Conservation (phyloP, 495 filamentous ascomycete species). For the Penicillium steckii region DNA sequence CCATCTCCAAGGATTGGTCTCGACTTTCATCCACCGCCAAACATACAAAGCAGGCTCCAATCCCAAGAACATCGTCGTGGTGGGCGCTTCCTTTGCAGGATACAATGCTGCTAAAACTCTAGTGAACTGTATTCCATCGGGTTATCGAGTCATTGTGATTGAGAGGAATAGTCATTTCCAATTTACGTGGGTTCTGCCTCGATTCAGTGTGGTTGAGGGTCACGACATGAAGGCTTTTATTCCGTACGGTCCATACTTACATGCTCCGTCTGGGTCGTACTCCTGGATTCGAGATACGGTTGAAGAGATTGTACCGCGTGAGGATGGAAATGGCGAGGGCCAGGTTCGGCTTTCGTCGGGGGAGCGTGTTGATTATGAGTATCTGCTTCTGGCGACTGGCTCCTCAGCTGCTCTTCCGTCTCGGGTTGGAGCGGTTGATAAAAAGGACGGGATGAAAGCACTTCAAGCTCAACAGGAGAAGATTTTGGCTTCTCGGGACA, state of each 20-base stretch:
- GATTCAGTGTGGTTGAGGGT: slow-evolving; percentile 35
- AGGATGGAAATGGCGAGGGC: not conserved
- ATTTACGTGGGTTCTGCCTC: slow-evolving; percentile 52
- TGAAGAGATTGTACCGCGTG: not conserved
- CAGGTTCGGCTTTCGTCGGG: slow-evolving; percentile 10
- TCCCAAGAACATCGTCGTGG: slow-evolving; percentile 48
- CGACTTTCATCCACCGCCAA: slow-evolving; percentile 10
- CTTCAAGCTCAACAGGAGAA: slow-evolving; percentile 17
- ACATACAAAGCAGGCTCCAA: slow-evolving; percentile 11
- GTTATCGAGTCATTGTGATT: slow-evolving; percentile 52
- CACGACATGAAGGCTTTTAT: slow-evolving; percentile 49
- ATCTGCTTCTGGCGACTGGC: slow-evolving; percentile 38
- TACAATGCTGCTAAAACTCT: slow-evolving; percentile 45
- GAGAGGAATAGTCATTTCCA: slow-evolving; percentile 62
- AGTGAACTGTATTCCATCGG: slow-evolving; percentile 43
- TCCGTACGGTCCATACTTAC: slow-evolving; percentile 30
- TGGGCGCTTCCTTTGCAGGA: slow-evolving; percentile 58
- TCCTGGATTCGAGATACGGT: slow-evolving; percentile 30
- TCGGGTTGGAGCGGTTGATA: slow-evolving; percentile 6
- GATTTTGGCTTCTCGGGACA: slow-evolving; percentile 21
- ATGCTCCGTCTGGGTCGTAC: slow-evolving; percentile 36
- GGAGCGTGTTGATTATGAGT: slow-evolving; percentile 27
- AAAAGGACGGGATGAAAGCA: slow-evolving; percentile 17
- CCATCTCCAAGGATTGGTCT: slow-evolving; percentile 13
- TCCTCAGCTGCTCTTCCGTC: slow-evolving; percentile 16